Evolutionary conservation across 1,284 basidiomycete genomes (phyloP).

Genomic region (Ganoderma boninense): DNA sequence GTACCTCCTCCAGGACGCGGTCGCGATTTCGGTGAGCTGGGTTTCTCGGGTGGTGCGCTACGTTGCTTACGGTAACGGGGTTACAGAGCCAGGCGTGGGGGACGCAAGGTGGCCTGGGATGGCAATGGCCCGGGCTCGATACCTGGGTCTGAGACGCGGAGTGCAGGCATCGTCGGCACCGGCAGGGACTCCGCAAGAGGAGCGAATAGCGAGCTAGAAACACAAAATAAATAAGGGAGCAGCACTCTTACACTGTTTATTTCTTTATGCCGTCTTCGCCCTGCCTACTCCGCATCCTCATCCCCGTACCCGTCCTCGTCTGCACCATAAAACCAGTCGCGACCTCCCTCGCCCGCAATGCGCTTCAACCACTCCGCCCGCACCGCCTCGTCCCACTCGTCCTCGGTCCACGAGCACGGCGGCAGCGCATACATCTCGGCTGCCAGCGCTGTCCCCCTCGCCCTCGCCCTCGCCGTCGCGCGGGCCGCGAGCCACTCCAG

Average conservation of each 20-base stretch:
- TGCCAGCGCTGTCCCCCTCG: neutral
- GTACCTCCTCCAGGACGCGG: neutral
- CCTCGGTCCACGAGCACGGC: neutral
- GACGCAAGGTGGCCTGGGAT: neutral
- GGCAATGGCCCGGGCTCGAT: neutral
- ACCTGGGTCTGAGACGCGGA: neutral
- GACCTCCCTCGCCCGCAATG: neutral
- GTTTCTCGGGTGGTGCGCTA: neutral
- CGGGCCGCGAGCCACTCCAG: neutral
- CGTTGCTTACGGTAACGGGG: neutral
- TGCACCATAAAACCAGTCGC: conserved; percentile 2
- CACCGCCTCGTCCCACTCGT: neutral
- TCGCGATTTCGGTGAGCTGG: neutral
- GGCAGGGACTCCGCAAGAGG: no score
- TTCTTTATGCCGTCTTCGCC: neutral
- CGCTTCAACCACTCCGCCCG: neutral
- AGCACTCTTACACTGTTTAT: no score
- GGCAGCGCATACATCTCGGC: neutral
- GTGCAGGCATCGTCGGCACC: neutral
- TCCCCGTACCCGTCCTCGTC: neutral
- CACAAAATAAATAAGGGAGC: no score
- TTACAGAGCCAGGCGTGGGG: neutral
- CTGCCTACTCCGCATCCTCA: neutral
- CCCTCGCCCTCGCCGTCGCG: no score
- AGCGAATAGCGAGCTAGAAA: no score